Evolutionary conservation across 2,329 filamentous ascomycete species (phyloP), one percentile per base, ranked within the genome.

Genomic region (Sordariomycetes sp.): DNA sequence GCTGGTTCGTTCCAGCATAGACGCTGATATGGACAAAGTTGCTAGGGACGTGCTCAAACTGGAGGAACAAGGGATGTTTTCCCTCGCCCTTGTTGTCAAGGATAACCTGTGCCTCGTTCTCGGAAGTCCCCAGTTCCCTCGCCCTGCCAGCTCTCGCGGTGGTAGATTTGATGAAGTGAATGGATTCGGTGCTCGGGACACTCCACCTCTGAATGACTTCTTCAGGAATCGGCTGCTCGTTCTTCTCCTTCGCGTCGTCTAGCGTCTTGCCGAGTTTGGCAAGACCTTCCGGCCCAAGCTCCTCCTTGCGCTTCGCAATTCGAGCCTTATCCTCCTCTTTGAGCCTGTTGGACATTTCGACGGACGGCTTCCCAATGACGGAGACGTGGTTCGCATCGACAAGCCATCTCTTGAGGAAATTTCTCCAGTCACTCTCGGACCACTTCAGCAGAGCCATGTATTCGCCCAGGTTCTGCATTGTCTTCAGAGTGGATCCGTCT

Each of bases 1-100:
- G 77, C 35, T 83, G 77, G 1, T 85, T 81, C 0, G 91, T 96
- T 57, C 90, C 90, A 55, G 97, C 77, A 59, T 94, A 83, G 24
- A 97, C 72, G 54, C 84, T 87, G 59, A 97, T 80, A 64, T 93
- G 88, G 7, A 96, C 90, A 69, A 99, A 99, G 67, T 90, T 96
- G 60, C 90, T 95, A 2, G 88, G 87, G 16, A 97, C 91, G 66
- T 96, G 87, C 72, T 99, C 94, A 63, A 95, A 99, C 71, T 99
- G 93, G n/a, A 99, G 79, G 71, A 97, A 99, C 2, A 97, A 76
- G 0, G 90, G 88, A n/a, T 86, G 69, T 40, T 86, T 72, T 7
- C 75, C 76, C 20, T 74, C 63, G 43, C 80, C 78, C 48, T 90
- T 83, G 16, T 79, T 75, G 68, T 97, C 89, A 54, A 99, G 83